Evolutionary conservation across 345 rosid species (phyloP).

Genomic region (Melaleuca alternifolia): DNA sequence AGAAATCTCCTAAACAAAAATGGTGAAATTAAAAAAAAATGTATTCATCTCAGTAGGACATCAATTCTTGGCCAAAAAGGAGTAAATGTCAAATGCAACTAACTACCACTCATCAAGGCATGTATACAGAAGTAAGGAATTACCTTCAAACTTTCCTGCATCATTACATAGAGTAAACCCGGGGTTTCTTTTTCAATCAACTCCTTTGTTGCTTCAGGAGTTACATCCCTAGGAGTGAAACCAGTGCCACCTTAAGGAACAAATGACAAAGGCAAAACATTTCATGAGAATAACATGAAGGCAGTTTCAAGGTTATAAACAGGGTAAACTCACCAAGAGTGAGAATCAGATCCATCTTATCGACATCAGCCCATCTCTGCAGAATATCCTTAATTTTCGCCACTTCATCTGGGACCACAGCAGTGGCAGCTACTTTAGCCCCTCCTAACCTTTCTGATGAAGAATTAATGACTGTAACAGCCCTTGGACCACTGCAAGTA

Average conservation of each 20-base stretch:
- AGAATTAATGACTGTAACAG: constrained; percentile 57
- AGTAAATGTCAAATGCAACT: background rate
- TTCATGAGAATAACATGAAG: background rate
- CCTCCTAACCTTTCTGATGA: constrained; percentile 83
- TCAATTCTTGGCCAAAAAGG: background rate
- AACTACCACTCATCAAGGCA: background rate
- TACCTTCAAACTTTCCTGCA: constrained; percentile 96
- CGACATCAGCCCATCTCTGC: constrained; percentile 68
- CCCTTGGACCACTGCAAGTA: constrained; percentile 78
- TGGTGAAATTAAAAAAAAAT: background rate
- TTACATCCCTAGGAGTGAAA: constrained; percentile 88
- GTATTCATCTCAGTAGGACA: background rate
- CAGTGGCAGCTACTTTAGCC: constrained; percentile 65
- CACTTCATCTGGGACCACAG: constrained; percentile 78
- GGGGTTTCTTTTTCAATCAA: constrained; percentile 85
- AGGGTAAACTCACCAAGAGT: constrained; percentile 54
- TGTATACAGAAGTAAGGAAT: background rate
- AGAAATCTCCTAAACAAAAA: background rate
- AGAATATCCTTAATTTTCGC: constrained; percentile 56
- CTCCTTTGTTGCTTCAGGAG: constrained; percentile 92
- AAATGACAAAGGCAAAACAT: background rate
- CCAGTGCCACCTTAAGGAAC: constrained; percentile 78
- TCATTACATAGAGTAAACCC: constrained; percentile 84
- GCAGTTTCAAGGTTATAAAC: background rate
- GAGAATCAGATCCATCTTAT: constrained; percentile 71